A percentile compares a stretch with the other conserved stretches of the same genome.
phyloP scores from a whole-genome alignment of 2,329 filamentous ascomycete genomes.

The Aurifilum marmelostoma region DNA sequence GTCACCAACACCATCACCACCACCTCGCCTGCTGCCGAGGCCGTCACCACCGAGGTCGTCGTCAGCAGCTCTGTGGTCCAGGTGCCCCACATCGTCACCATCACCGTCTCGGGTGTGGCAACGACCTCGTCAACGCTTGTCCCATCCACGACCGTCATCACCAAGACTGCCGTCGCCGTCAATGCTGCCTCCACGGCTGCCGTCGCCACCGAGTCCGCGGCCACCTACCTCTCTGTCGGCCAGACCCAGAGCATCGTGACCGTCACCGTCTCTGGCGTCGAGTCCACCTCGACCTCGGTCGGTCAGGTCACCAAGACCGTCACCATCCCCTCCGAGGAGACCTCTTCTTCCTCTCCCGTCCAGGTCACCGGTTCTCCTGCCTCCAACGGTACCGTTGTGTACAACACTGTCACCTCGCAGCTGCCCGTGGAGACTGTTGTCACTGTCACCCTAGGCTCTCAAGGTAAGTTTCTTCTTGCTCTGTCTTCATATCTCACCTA shows the following conservation, averaged over 20 bases:
- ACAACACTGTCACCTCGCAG: conserved; percentile 15
- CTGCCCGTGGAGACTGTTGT: conserved; percentile 27
- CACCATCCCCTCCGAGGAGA: neutral
- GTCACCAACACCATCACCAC: conserved; percentile 24
- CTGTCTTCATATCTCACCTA: neutral
- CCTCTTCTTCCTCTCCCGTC: conserved; percentile 8
- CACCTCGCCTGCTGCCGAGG: neutral
- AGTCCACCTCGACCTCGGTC: conserved; percentile 11
- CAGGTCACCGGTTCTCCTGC: neutral
- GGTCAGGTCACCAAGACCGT: conserved; percentile 18
- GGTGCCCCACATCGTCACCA: conserved; percentile 21
- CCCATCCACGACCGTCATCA: conserved; percentile 20
- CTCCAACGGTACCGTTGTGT: conserved; percentile 12
- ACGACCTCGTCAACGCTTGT: conserved; percentile 19
- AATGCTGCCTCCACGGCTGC: conserved; percentile 11
- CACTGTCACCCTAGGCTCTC: conserved; percentile 26
- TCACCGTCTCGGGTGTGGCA: conserved; percentile 21
- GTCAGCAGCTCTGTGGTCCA: conserved; percentile 23
- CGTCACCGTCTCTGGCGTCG: conserved; percentile 16
- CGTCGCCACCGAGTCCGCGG: conserved; percentile 8
- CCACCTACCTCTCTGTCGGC: conserved; percentile 11
- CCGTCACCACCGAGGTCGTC: conserved; percentile 12
- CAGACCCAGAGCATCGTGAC: conserved; percentile 15
- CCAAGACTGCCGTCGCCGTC: conserved; percentile 2
- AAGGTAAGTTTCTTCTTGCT: neutral